Evolutionary conservation across 371 early-diverging fungal genomes (phyloP).

Genomic region (Mucor plumbeus): DNA sequence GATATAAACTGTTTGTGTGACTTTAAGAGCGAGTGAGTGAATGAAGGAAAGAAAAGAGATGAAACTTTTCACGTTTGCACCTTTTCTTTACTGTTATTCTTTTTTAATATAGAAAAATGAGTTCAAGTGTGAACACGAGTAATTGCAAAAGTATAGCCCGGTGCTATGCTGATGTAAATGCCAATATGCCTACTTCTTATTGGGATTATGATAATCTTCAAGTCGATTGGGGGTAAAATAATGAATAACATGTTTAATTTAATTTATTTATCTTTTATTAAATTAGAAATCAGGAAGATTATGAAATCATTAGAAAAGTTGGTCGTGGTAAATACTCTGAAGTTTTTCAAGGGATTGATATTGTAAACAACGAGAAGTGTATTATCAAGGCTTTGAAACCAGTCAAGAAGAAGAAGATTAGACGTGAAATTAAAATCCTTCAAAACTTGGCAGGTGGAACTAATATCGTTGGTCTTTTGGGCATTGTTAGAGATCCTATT

Average conservation of each 20-base stretch:
- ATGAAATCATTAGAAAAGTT: constrained; percentile 95
- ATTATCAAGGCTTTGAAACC: constrained; percentile 99
- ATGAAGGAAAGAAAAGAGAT: neutral
- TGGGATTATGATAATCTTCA: constrained; percentile 96
- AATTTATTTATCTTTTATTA: neutral
- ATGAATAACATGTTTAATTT: neutral
- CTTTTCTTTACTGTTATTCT: neutral
- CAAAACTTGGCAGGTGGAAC: constrained; percentile 95
- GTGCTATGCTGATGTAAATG: constrained; percentile 90
- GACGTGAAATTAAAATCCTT: constrained; percentile 98
- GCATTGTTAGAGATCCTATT: constrained; percentile 96
- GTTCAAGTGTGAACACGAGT: constrained; percentile 13
- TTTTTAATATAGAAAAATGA: constrained; percentile 1
- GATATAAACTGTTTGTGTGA: constrained; percentile 11
- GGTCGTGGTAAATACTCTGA: constrained; percentile 99
- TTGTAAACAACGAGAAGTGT: constrained; percentile 77
- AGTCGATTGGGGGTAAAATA: constrained; percentile 82
- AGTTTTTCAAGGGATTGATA: constrained; percentile 96
- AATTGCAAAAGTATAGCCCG: constrained; percentile 67
- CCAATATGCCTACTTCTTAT: constrained; percentile 82
- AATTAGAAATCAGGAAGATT: constrained; percentile 88
- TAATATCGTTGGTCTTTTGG: constrained; percentile 92
- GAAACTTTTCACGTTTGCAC: constrained; percentile 5
- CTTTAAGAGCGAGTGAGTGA: neutral
- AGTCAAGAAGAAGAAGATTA: constrained; percentile 99